A percentile compares a stretch with the other conserved stretches of the same genome.
Evolutionary conservation across 164 flowering plant species (phyloP).

Genomic region (Macadamia integrifolia): DNA sequence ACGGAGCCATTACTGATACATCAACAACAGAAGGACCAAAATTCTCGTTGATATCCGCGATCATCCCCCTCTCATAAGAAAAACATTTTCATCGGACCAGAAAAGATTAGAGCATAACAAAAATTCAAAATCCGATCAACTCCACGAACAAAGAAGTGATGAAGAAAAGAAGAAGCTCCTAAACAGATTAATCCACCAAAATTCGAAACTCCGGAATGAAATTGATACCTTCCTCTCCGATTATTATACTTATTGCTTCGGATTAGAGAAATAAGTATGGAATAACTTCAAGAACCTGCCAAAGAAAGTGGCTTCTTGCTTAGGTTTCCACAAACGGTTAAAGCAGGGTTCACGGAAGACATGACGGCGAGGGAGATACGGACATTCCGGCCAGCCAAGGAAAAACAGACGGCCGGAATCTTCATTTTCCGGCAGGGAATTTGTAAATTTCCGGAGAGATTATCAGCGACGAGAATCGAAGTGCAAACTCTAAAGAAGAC

Average conservation of each 20-base stretch:
- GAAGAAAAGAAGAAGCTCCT: too few species aligned
- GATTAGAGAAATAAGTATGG: constrained; percentile 11
- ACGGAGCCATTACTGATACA: neutral
- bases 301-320: constrained; percentile 11
- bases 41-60: neutral
- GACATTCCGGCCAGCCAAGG: too few species aligned
- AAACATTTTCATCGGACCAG: neutral
- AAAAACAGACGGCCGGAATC: too few species aligned
- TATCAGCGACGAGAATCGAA: too few species aligned
- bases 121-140: neutral
- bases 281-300: constrained; percentile 17
- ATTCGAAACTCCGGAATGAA: neutral
- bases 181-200: constrained; percentile 1
- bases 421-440: too few species aligned
- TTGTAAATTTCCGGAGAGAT: too few species aligned
- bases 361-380: too few species aligned
- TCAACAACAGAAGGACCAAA: neutral
- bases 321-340: constrained; percentile 6
- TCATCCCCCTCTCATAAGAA: neutral
- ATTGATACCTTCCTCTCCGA: constrained; percentile 10
- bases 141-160: neutral
- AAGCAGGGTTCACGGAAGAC: constrained; percentile 24
- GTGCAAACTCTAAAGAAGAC: too few species aligned
- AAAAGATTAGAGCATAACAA: neutral
- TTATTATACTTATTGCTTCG: constrained; percentile 4